Evolutionary conservation across 108 stramenopile species (phyloP).

Genomic region (Conticribra guillardii): DNA sequence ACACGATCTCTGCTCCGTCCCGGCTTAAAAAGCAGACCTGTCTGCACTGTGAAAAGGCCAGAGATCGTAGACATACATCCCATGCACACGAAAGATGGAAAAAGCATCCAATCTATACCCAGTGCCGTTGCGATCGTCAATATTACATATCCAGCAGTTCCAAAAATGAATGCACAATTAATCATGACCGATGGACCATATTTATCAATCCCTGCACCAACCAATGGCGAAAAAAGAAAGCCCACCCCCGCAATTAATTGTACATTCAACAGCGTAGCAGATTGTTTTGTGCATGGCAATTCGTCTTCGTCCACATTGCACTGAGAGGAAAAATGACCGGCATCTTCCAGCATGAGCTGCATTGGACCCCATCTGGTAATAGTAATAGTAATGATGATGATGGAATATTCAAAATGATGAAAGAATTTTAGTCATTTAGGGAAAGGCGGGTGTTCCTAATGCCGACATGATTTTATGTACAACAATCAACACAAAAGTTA

Average conservation of each 20-base stretch:
- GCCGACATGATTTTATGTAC: no score
- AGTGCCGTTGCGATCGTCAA: slow-evolving; percentile 8
- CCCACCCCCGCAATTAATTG: slow-evolving; percentile 25
- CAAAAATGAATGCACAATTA: background rate
- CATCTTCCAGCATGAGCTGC: slow-evolving; percentile 49
- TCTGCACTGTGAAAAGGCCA: slow-evolving; percentile 21
- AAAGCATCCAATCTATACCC: slow-evolving; percentile 27
- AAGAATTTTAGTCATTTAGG: no score
- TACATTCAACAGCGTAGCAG: slow-evolving; percentile 33
- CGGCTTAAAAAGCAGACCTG: slow-evolving; percentile 27
- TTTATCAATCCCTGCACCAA: slow-evolving; percentile 33
- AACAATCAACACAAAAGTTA: no score
- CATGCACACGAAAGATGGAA: slow-evolving; percentile 18
- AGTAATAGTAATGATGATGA: no score
- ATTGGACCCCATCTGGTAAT: slow-evolving; percentile 61
- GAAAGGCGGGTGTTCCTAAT: no score
- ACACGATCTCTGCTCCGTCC: slow-evolving; percentile 23
- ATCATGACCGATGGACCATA: slow-evolving; percentile 23
- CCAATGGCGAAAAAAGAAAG: slow-evolving; percentile 20
- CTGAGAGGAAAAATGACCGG: slow-evolving; percentile 32
- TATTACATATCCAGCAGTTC: background rate
- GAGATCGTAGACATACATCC: slow-evolving; percentile 12
- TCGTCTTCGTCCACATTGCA: slow-evolving; percentile 16
- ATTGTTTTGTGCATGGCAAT: slow-evolving; percentile 46
- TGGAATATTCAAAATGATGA: no score